Evolutionary conservation across 2,329 filamentous ascomycete genomes (phyloP).

Genomic region (Stemphylium beticola): DNA sequence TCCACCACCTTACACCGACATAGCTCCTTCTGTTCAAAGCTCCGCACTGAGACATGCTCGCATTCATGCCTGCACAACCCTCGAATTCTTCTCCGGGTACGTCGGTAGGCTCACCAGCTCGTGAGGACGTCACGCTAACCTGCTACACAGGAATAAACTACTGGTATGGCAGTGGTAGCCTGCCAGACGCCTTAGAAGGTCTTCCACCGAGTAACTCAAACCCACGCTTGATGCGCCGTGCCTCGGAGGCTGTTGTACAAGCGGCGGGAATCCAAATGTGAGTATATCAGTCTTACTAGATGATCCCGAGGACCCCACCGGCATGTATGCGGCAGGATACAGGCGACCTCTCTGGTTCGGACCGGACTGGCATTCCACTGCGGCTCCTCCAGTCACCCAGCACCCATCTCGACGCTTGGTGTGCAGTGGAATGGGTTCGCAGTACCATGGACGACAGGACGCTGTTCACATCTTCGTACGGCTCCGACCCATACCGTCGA

Average conservation of each 20-base stretch:
- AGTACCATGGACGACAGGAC: background rate
- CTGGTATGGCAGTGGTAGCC: conserved; percentile 42
- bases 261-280: conserved; percentile 40
- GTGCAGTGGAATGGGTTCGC: background rate
- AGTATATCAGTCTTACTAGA: conserved; percentile 14
- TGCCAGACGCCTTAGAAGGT: conserved; percentile 38
- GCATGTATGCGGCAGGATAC: conserved; percentile 1
- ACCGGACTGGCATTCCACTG: background rate
- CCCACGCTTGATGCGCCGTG: conserved; percentile 40
- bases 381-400: background rate
- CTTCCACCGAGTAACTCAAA: conserved; percentile 30
- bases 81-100: conserved; percentile 44
- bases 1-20: conserved; percentile 26
- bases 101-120: conserved; percentile 8
- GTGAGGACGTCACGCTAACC: conserved; percentile 17
- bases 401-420: background rate
- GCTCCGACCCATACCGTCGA: background rate
- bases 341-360: conserved; percentile 4
- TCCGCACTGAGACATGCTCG: conserved; percentile 42
- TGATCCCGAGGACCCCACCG: background rate
- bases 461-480: background rate
- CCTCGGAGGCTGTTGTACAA: conserved; percentile 41
- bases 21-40: conserved; percentile 28
- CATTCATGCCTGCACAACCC: conserved; percentile 46
- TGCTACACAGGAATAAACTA: conserved; percentile 34